These are phyloP conservation scores for Diplodia seriata DNA, from an alignment of 2,329 filamentous ascomycete species.

Conservation along the genomic window DNA sequence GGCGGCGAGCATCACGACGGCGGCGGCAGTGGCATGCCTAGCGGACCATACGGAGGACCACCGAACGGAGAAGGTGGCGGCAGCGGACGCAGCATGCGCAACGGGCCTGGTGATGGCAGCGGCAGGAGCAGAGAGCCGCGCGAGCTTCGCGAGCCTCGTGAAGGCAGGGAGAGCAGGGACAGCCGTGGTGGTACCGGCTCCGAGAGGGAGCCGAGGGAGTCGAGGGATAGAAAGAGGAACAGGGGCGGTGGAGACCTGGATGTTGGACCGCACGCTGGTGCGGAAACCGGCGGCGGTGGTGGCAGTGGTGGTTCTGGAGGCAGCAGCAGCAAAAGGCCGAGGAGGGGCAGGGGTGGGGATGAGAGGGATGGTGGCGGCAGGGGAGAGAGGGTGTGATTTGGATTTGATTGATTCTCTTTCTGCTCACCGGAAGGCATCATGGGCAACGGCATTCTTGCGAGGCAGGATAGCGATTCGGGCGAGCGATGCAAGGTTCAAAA, in stretches of 20 bases:
- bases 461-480: neutral
- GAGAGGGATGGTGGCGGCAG: neutral
- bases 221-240: conserved; percentile 25
- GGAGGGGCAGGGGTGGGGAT: neutral
- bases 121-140: conserved; percentile 15
- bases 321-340: conserved; percentile 9
- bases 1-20: neutral
- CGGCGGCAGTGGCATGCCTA: neutral
- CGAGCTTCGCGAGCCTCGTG: conserved; percentile 2
- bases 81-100: neutral
- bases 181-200: neutral
- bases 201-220: conserved; percentile 13
- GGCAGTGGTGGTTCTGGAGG: neutral
- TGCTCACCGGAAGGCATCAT: neutral
- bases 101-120: conserved; percentile 5
- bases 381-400: conserved; percentile 5
- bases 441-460: neutral
- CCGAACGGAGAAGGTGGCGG: conserved; percentile 8
- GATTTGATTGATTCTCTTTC: neutral
- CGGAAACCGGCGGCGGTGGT: neutral
- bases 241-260: conserved; percentile 12
- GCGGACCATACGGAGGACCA: neutral
- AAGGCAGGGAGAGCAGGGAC: neutral
- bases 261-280: neutral
- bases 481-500: neutral